Percentiles rank a stretch among this genome's conserved stretches.
Evolutionary conservation across 768 basidiomycete genomes (phyloP).

Genomic region (Hypholoma fasciculare): DNA sequence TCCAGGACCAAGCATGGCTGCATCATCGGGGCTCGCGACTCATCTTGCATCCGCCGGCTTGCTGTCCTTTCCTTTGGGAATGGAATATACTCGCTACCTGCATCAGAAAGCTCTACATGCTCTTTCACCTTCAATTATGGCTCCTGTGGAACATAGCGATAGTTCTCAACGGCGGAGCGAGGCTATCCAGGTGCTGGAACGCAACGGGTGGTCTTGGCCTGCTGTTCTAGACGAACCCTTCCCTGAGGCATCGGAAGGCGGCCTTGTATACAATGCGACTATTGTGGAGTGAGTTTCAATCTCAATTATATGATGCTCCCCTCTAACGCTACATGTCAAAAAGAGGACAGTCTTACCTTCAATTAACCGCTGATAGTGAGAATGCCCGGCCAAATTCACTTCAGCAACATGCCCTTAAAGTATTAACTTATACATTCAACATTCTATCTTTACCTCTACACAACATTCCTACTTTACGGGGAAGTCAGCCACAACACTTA

Average conservation of each 20-base stretch:
- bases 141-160: conserved; percentile 10
- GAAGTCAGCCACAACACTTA: conserved; percentile 27
- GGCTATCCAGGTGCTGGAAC: conserved; percentile 36
- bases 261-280: conserved; percentile 40
- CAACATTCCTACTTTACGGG: conserved; percentile 18
- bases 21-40: not conserved
- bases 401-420: conserved; percentile 64
- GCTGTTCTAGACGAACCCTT: conserved; percentile 46
- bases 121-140: conserved; percentile 23
- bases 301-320: not conserved
- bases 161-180: conserved; percentile 19
- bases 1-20: not conserved
- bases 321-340: conserved; percentile 7
- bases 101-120: conserved; percentile 45
- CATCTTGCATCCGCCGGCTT: not conserved
- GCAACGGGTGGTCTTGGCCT: conserved; percentile 51
- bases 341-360: conserved; percentile 57
- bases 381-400: conserved; percentile 48
- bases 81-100: conserved; percentile 39
- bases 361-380: conserved; percentile 40
- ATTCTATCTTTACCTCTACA: conserved; percentile 37
- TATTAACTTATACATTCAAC: conserved; percentile 60
- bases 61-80: conserved; percentile 14
- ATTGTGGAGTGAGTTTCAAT: conserved; percentile 38
- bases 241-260: conserved; percentile 37